These are phyloP conservation scores for Aspergillus phoenicis DNA, from an alignment of 2,329 filamentous ascomycete species.

Conservation along the genomic window DNA sequence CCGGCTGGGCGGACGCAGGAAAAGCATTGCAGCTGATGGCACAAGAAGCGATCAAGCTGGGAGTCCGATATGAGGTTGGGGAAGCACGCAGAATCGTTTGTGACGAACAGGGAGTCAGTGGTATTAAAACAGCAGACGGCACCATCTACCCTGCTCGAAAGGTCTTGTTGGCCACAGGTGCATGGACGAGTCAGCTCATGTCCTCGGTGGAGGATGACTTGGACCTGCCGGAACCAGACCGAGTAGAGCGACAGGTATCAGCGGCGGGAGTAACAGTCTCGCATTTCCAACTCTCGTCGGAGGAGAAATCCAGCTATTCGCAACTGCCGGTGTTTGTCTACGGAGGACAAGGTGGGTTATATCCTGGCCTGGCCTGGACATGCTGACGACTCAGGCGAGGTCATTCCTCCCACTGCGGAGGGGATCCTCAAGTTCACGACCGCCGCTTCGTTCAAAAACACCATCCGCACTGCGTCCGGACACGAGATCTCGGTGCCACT, in stretches of 20 bases:
- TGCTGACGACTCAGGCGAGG: constrained; percentile 36
- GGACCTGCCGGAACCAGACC: constrained; percentile 50
- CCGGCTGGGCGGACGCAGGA: constrained; percentile 58
- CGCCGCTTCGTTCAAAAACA: constrained; percentile 61
- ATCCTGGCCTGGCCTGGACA: not conserved
- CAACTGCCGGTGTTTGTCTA: constrained; percentile 59
- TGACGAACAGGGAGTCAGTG: constrained; percentile 41
- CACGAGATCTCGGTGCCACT: constrained; percentile 58
- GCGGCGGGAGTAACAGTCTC: constrained; percentile 64
- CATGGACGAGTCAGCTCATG: constrained; percentile 59
- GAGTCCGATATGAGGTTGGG: constrained; percentile 50
- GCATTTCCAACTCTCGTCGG: constrained; percentile 56
- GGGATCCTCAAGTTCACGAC: constrained; percentile 65
- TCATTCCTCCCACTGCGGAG: constrained; percentile 52
- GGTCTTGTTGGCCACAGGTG: constrained; percentile 59
- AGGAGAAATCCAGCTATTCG: constrained; percentile 53
- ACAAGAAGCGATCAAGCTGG: constrained; percentile 46
- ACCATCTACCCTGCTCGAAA: constrained; percentile 54
- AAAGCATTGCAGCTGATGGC: constrained; percentile 50
- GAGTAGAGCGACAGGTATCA: constrained; percentile 56
- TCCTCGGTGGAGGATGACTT: constrained; percentile 52
- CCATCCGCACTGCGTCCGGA: constrained; percentile 49
- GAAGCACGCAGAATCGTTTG: constrained; percentile 50
- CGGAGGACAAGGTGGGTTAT: constrained; percentile 41
- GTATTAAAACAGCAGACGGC: constrained; percentile 54